A percentile compares a stretch with the other conserved stretches of the same genome.
These are phyloP conservation scores for Vigna nakashimae DNA, from an alignment of 306 rosid species.

Conservation along the genomic window DNA sequence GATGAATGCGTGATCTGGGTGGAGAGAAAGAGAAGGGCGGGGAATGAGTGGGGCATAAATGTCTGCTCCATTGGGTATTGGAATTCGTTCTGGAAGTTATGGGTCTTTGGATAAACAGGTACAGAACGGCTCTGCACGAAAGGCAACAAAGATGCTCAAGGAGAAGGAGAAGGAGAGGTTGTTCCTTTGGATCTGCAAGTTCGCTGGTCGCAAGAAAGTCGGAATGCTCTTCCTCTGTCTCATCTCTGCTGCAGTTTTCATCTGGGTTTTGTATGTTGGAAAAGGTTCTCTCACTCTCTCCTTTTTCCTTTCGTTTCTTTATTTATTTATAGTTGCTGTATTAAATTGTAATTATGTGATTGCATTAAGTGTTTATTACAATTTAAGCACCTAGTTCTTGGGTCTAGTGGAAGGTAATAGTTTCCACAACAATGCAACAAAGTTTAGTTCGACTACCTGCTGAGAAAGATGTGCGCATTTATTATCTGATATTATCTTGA, in stretches of 20 bases:
- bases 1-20: constrained; percentile 25
- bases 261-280: constrained; percentile 76
- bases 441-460: not conserved
- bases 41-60: constrained; percentile 67
- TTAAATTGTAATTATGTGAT: constrained; percentile 9
- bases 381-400: not conserved
- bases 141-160: constrained; percentile 82
- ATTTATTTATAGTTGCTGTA: not conserved
- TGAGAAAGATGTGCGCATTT: not conserved
- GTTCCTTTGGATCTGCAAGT: constrained; percentile 81
- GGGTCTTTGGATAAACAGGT: constrained; percentile 81
- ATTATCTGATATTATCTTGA: not conserved
- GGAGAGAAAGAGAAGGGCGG: constrained; percentile 22
- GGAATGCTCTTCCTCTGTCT: constrained; percentile 88
- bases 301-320: not conserved
- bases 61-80: constrained; percentile 73
- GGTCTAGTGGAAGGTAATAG: not conserved
- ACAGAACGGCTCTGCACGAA: constrained; percentile 59
- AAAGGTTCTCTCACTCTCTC: constrained; percentile 60
- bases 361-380: not conserved
- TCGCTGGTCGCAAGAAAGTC: constrained; percentile 78
- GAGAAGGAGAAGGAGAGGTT: constrained; percentile 86
- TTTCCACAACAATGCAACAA: not conserved
- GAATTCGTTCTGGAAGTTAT: constrained; percentile 85
- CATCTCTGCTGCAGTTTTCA: constrained; percentile 77